These are phyloP conservation scores for Cochlearia excelsa DNA, from an alignment of 345 rosid species.

Conservation along the genomic window DNA sequence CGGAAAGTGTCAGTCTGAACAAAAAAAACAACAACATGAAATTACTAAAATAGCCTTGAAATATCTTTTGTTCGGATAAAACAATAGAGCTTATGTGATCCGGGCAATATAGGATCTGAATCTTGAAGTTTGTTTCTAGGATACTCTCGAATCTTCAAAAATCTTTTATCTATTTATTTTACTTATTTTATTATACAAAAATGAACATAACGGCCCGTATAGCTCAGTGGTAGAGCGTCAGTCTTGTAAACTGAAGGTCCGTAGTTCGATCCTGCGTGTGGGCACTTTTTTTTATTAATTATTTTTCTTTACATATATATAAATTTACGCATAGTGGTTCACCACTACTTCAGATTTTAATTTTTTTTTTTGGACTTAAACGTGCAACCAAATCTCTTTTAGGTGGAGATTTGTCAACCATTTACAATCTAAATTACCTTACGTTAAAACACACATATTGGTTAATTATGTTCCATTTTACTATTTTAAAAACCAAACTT, in stretches of 20 bases:
- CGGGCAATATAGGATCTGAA: neutral
- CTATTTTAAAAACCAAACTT: too few relatives aligned
- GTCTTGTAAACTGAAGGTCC: constrained; percentile 93
- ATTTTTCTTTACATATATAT: too few relatives aligned
- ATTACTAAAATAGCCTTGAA: constrained; percentile 11
- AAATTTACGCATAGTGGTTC: constrained; percentile 20
- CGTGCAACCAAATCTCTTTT: constrained; percentile 35
- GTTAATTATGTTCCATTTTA: too few relatives aligned
- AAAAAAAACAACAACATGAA: neutral
- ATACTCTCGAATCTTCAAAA: neutral
- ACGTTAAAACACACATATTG: too few relatives aligned
- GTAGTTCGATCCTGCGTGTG: constrained; percentile 84
- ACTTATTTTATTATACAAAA: too few relatives aligned
- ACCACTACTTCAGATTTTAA: constrained; percentile 16
- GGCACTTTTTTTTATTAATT: constrained; percentile 39
- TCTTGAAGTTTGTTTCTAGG: neutral
- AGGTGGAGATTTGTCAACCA: constrained; percentile 23
- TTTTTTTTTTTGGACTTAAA: constrained; percentile 12
- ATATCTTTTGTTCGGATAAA: constrained; percentile 4
- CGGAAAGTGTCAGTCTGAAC: constrained; percentile 38
- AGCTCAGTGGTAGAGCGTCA: constrained; percentile 85
- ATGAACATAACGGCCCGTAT: constrained; percentile 33
- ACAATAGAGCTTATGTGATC: neutral
- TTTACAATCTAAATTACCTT: neutral
- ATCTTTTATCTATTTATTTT: too few relatives aligned